Evolutionary conservation across 2,329 filamentous ascomycete species (phyloP).

Genomic region (Fusarium pilosicola): DNA sequence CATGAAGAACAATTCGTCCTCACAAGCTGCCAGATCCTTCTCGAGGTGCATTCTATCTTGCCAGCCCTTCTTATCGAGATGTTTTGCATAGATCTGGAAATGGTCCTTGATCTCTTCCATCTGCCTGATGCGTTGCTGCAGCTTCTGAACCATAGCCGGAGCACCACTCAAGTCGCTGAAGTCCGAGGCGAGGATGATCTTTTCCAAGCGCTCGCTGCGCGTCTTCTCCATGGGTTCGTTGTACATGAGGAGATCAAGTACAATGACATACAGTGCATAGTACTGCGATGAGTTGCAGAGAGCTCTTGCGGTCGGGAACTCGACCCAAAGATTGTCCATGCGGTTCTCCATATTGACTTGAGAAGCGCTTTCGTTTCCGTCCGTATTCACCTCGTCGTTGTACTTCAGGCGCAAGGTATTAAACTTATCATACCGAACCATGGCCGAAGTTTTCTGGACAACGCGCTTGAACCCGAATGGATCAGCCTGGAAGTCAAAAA

Average conservation of each 20-base stretch:
- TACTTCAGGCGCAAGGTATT: constrained; percentile 97
- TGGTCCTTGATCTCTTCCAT: constrained; percentile 96
- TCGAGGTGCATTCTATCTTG: constrained; percentile 90
- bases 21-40: constrained; percentile 85
- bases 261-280: constrained; percentile 98
- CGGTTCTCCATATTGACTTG: constrained; percentile 74
- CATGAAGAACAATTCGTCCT: constrained; percentile 98
- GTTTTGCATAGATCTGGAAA: constrained; percentile 91
- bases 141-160: constrained; percentile 88
- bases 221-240: constrained; percentile 97
- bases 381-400: constrained; percentile 87
- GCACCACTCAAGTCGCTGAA: constrained; percentile 96
- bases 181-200: constrained; percentile 98
- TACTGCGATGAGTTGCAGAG: constrained; percentile 98
- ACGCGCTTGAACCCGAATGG: constrained; percentile 98
- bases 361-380: constrained; percentile 61
- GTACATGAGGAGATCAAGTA: constrained; percentile 94
- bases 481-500: constrained; percentile 94
- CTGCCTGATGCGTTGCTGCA: constrained; percentile 93
- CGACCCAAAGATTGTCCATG: constrained; percentile 97
- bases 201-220: constrained; percentile 92
- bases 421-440: constrained; percentile 96
- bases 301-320: constrained; percentile 93
- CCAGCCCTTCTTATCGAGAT: constrained; percentile 90
- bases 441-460: constrained; percentile 95